Conservation (phyloP, 176 grass and related monocot genomes). For the Sorghum bicolor region DNA sequence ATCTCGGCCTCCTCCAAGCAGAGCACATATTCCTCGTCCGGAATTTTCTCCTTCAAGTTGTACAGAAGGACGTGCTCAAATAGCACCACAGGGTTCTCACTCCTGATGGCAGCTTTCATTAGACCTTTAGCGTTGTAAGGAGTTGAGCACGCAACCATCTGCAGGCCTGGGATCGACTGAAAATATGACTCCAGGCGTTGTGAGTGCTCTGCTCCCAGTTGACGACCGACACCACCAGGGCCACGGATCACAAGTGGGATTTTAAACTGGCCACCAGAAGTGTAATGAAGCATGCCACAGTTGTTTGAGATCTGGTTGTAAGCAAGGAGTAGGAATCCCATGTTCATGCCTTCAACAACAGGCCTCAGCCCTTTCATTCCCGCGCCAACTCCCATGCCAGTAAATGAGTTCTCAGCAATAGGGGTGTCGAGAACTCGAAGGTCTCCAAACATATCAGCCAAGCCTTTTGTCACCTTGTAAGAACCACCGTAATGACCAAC, state of each 20-base stretch:
- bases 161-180: slow-evolving; percentile 88
- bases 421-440: slow-evolving; percentile 89
- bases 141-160: slow-evolving; percentile 96
- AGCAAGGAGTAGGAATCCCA: slow-evolving; percentile 90
- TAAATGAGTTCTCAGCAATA: slow-evolving; percentile 87
- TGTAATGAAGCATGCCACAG: slow-evolving; percentile 97
- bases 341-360: slow-evolving; percentile 92
- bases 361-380: slow-evolving; percentile 77
- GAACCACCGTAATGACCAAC: slow-evolving; percentile 87
- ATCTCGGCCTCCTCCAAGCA: slow-evolving; percentile 87
- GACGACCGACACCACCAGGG: slow-evolving; percentile 80
- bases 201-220: slow-evolving; percentile 87
- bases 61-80: slow-evolving; percentile 90
- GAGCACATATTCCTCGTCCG: slow-evolving; percentile 71
- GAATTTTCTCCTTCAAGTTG: slow-evolving; percentile 90
- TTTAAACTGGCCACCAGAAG: slow-evolving; percentile 88
- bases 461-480: slow-evolving; percentile 88
- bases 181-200: slow-evolving; percentile 93
- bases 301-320: slow-evolving; percentile 99
- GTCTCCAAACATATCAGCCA: slow-evolving; percentile 76
- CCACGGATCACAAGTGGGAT: slow-evolving; percentile 83
- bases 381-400: slow-evolving; percentile 85
- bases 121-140: slow-evolving; percentile 92
- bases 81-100: slow-evolving; percentile 78
- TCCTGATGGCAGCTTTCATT: slow-evolving; percentile 95